Base-by-base conservation (phyloP, 73 alveolate genomes). In the Chromera velia region DNA sequence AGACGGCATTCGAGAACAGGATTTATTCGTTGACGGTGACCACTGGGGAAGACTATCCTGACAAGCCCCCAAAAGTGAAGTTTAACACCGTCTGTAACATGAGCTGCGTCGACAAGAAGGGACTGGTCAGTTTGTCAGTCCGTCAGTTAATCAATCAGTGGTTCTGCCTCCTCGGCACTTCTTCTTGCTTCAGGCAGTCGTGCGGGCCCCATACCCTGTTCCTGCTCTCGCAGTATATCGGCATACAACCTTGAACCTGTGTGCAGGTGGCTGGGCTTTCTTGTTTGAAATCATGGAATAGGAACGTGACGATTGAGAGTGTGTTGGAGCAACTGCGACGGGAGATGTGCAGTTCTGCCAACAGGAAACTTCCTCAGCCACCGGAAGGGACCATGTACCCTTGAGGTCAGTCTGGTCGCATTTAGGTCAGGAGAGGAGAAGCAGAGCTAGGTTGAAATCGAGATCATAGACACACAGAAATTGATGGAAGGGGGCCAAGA, bases 1-100 rank as follows among this genome's bases (percentile, higher is more conserved):
- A 40, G 55, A 90, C 95, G 69, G 82, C 87, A 85, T 86, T 65
- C 72, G 95, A 90, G 82, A 90, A 88, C 78, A 81, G 96, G 65
- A 90, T 93, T 66, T 93, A 90, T 89, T 84, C 87, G 84, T 72
- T 93, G 87, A 80, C 81, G 72, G 80, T 93, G 81, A 77, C 71
- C 33, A 90, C 96, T 76, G 98, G 94, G 26, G 84, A 81, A 17
- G 72, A 85, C 89, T 93, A 93, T 86, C 98, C 98, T 1, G 75
- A 67, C 48, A 75, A 48, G 68, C 94, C 95, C 33, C 98, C 98
- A 24, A 88, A 86, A 55, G 95, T 91, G 70, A 82, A 70, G 81
- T 93, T 93, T 84, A 68, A 72, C 66, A 75, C 95, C 29, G 88
- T 86, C 75, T 83, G 90, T 81, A 92, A 92, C 88, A 69, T 92